phyloP scores from a whole-genome alignment of 345 rosid species.

The Syzygium aromaticum region DNA sequence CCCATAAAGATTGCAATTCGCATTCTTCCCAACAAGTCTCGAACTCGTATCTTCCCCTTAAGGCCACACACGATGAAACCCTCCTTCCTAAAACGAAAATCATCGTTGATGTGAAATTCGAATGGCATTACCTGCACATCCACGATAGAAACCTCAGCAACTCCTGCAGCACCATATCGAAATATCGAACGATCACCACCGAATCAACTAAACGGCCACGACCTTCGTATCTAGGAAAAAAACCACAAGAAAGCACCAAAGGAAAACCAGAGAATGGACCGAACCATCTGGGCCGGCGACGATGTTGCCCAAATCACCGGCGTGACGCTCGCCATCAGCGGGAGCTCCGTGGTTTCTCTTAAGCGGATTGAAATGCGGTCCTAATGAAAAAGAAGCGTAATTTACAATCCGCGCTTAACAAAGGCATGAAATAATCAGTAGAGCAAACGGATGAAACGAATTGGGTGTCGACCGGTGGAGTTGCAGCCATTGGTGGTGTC shows the following conservation, averaged over 20 bases:
- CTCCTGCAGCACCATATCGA: conserved; percentile 38
- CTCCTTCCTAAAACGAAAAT: neutral
- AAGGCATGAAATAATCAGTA: neutral
- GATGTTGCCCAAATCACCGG: conserved; percentile 94
- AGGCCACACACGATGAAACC: neutral
- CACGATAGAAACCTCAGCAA: conserved; percentile 69
- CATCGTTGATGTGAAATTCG: neutral
- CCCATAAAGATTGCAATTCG: neutral
- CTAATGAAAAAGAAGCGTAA: conserved; percentile 11
- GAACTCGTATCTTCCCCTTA: neutral
- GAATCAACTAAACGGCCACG: neutral
- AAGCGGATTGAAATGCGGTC: conserved; percentile 93
- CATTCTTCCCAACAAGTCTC: neutral
- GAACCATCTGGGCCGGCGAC: conserved; percentile 71
- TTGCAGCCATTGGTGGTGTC: conserved; percentile 96
- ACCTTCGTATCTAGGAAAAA: neutral
- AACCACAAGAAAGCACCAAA: neutral
- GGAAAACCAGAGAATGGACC: neutral
- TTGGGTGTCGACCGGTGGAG: conserved; percentile 50
- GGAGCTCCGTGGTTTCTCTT: conserved; percentile 83
- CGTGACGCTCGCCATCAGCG: conserved; percentile 62
- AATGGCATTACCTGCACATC: conserved; percentile 43
- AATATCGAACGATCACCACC: neutral
- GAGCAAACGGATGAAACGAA: neutral
- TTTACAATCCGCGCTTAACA: neutral